These are phyloP conservation scores for Pleurotus pulmonarius DNA, from an alignment of 768 basidiomycete species.

Conservation along the genomic window DNA sequence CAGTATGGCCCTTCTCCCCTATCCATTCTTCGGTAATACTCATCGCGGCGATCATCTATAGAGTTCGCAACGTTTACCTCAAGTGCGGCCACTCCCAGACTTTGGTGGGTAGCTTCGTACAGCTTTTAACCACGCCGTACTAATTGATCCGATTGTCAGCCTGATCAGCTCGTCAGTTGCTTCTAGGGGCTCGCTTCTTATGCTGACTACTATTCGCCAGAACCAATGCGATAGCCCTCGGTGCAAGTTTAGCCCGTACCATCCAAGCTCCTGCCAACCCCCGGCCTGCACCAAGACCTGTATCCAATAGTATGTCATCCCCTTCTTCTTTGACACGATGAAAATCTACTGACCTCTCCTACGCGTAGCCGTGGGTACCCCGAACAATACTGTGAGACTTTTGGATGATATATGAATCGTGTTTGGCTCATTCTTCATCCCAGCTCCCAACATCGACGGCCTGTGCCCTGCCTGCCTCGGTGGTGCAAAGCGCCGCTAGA, in stretches of 20 bases:
- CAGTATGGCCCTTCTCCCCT: conserved; percentile 32
- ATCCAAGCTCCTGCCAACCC: conserved; percentile 32
- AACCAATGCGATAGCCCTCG: conserved; percentile 37
- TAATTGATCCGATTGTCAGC: conserved; percentile 13
- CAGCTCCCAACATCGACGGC: conserved; percentile 40
- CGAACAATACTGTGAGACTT: conserved; percentile 40
- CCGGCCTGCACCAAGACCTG: conserved; percentile 36
- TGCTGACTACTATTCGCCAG: conserved; percentile 24
- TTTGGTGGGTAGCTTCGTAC: conserved; percentile 27
- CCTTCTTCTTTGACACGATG: too few species aligned
- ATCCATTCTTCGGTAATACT: background rate
- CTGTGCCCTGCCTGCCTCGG: conserved; percentile 37
- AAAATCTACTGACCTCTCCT: background rate
- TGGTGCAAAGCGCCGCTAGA: background rate
- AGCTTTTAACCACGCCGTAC: background rate
- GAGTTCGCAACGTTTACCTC: conserved; percentile 44
- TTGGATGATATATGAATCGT: too few species aligned
- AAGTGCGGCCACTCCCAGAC: conserved; percentile 45
- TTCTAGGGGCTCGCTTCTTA: background rate
- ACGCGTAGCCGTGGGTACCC: conserved; percentile 36
- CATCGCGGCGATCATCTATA: conserved; percentile 11
- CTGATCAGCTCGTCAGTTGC: conserved; percentile 23
- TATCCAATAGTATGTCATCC: conserved; percentile 42
- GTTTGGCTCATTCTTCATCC: background rate
- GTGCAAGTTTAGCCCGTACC: conserved; percentile 53